Evolutionary conservation across 1,284 basidiomycete species (phyloP), one percentile per base, ranked within the genome.

Genomic region (Vanrija sp.): DNA sequence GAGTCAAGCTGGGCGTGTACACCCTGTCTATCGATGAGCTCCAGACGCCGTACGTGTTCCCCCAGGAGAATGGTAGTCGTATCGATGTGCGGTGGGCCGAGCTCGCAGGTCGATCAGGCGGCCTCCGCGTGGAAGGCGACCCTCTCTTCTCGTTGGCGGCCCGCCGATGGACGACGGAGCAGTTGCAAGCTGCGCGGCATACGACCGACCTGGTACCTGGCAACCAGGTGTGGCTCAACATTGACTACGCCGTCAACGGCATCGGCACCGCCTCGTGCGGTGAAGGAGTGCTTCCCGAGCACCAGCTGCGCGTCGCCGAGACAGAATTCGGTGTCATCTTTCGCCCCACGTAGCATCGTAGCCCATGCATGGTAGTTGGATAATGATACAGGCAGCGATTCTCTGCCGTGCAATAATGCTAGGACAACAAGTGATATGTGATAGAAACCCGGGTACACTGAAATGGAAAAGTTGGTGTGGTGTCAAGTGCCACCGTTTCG

Each of bases 61-160:
- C 63, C 23, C 63, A 64, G 49, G 63, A 64, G 56, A 64, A 64
- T 43, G 63, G 63, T 0, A 29, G 28, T 3, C 54, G 63, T 14
- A 21, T 46, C 15, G 60, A 53, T 9, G 60, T 62, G 9, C 49
- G 55, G 10, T 58, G 53, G 58, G 60, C 60, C 6, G 42, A 55
- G 9, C 25, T 64, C 44, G 9, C 21, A 5, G 46, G 34, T 14
- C n/a, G 21, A n/a, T 49, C 28, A 4, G 28, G 28, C 28, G 28
- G 28, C 7, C 28, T 28, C 14, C 19, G 38, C 10, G n/a, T 25
- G 21, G 47, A 49, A 12, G 47, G 47, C 16, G 39, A 1, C 6
- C 45, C 45, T 1, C 21, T 10, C 16, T 49, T 49, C 10, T 34
- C 38, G 3, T 42, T 65, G 38, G 61, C 57, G 19, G 60, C 53